These are phyloP conservation scores for Schizosaccharomyces japonicus DNA, from an alignment of 805 yeast species.

Conservation along the genomic window DNA sequence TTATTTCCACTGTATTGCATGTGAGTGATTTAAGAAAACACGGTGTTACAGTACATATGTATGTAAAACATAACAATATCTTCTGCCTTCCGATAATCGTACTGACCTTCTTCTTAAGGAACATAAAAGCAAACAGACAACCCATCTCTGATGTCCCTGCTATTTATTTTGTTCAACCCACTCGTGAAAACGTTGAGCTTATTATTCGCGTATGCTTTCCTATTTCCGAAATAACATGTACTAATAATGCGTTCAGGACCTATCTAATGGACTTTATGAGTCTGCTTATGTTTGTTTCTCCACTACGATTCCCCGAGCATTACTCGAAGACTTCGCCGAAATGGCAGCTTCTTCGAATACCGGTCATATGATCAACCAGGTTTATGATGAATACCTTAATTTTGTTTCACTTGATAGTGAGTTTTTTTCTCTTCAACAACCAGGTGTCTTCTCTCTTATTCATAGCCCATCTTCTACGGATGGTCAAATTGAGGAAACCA, in stretches of 20 bases:
- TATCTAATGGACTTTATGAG: conserved; percentile 52
- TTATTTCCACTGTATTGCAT: conserved; percentile 72
- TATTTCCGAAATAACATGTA: background rate
- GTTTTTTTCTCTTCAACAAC: conserved; percentile 53
- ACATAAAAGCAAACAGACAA: conserved; percentile 35
- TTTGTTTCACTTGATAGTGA: conserved; percentile 84
- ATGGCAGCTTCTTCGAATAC: conserved; percentile 49
- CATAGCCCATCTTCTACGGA: conserved; percentile 54
- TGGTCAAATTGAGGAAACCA: conserved; percentile 40
- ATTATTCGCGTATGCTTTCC: conserved; percentile 22
- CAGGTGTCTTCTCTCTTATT: conserved; percentile 39
- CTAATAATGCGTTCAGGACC: conserved; percentile 21
- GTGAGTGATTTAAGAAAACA: conserved; percentile 61
- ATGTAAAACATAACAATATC: no score
- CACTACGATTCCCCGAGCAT: conserved; percentile 47
- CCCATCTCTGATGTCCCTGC: conserved; percentile 86
- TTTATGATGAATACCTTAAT: conserved; percentile 81
- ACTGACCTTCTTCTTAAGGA: no score
- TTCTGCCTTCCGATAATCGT: no score
- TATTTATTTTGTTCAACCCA: conserved; percentile 75
- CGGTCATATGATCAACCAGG: conserved; percentile 54
- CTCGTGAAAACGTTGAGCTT: conserved; percentile 41
- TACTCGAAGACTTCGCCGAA: conserved; percentile 64
- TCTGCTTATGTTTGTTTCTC: conserved; percentile 69
- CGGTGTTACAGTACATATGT: conserved; percentile 76